Percentiles rank a stretch among this genome's conserved stretches.
These are phyloP conservation scores for Eremothecium gossypii DNA, from an alignment of 1,139 yeast species.

Conservation along the genomic window DNA sequence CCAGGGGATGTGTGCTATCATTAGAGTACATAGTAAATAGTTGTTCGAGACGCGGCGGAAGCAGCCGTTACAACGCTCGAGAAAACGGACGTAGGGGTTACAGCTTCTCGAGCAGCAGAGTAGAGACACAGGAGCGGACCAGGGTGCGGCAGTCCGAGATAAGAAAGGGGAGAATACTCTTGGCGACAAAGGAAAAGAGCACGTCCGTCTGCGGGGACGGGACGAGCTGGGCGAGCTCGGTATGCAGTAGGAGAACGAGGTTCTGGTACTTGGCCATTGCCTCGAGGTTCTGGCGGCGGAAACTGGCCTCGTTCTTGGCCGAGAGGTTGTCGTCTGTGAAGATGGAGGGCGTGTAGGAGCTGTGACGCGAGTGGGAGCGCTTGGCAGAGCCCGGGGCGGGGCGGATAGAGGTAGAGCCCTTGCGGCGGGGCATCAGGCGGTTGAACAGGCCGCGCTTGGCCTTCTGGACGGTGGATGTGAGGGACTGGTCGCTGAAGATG, in stretches of 20 bases:
- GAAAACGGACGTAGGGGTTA: neutral
- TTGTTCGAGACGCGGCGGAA: too few relatives aligned
- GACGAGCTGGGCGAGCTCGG: slow-evolving; percentile 8
- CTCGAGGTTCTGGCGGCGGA: slow-evolving; percentile 9
- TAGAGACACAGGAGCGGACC: neutral
- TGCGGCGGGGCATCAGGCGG: neutral
- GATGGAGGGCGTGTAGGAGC: slow-evolving; percentile 1
- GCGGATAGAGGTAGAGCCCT: neutral
- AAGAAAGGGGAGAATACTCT: slow-evolving; percentile 12
- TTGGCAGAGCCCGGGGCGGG: neutral
- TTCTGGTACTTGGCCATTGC: slow-evolving; percentile 11
- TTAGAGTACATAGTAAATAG: too few relatives aligned
- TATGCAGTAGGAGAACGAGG: slow-evolving; percentile 8
- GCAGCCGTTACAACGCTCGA: too few relatives aligned
- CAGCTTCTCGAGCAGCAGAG: neutral
- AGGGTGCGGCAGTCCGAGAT: slow-evolving; percentile 10
- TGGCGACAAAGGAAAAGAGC: slow-evolving; percentile 12
- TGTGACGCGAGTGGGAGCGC: neutral
- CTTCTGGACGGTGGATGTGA: neutral
- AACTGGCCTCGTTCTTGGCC: slow-evolving; percentile 1
- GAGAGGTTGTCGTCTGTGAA: neutral
- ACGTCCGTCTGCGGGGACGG: slow-evolving; percentile 10
- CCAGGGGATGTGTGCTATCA: too few relatives aligned
- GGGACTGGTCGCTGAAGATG: neutral
- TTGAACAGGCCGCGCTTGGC: neutral